phyloP scores from a whole-genome alignment of 176 grass and related monocot species.

The Oryza rufipogon region DNA sequence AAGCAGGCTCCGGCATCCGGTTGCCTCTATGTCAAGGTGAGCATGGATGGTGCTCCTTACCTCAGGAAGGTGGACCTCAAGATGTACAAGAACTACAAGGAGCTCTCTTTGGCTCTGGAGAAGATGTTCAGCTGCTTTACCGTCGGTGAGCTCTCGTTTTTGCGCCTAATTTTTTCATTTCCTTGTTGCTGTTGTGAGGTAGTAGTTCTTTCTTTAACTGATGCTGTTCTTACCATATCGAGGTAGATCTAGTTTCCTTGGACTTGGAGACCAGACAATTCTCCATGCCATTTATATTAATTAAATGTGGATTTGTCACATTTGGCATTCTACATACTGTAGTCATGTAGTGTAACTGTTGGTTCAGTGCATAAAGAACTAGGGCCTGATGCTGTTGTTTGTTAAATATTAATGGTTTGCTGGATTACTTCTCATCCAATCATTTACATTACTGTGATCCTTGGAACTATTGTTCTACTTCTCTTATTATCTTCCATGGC shows the following conservation, averaged over 20 bases:
- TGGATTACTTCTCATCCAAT: conserved; percentile 1
- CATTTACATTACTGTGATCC: conserved; percentile 1
- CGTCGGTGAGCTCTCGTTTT: conserved; percentile 58
- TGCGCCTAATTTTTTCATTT: not conserved
- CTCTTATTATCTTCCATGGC: not conserved
- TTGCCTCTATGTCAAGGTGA: conserved; percentile 80
- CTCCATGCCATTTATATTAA: not conserved
- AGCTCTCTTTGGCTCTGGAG: conserved; percentile 66
- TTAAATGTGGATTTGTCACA: conserved; percentile 11
- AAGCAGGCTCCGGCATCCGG: conserved; percentile 42
- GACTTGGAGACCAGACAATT: not conserved
- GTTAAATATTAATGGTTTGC: conserved; percentile 22
- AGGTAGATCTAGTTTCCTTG: conserved; percentile 32
- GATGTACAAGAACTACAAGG: conserved; percentile 76
- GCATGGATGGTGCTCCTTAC: conserved; percentile 89
- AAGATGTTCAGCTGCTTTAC: conserved; percentile 81
- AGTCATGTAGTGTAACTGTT: conserved; percentile 18
- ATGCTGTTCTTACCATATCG: conserved; percentile 9
- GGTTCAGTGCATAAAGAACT: conserved; percentile 3
- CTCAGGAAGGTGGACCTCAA: conserved; percentile 87
- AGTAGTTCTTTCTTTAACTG: not conserved
- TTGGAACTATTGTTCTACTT: conserved; percentile 7
- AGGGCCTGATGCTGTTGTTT: conserved; percentile 24
- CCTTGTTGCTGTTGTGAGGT: not conserved
- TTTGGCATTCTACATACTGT: conserved; percentile 12